A percentile compares a stretch with the other conserved stretches of the same genome.
phyloP scores from a whole-genome alignment of 1,284 basidiomycete genomes.

The Ceratobasidium sp. region DNA sequence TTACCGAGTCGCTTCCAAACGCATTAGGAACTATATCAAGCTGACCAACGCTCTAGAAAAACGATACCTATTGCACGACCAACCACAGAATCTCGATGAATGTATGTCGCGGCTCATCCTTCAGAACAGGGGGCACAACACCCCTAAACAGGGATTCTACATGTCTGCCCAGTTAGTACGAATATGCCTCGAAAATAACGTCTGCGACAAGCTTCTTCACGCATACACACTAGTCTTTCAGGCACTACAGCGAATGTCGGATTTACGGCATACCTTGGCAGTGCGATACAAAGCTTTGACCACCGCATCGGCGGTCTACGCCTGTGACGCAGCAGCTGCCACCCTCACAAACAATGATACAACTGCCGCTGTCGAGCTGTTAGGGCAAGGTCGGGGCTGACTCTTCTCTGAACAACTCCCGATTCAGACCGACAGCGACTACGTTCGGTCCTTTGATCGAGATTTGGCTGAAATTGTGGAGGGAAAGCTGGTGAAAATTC shows the following conservation, averaged over 20 bases:
- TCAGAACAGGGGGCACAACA: background rate
- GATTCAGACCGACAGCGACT: slow-evolving; percentile 8
- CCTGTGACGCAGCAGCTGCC: slow-evolving; percentile 23
- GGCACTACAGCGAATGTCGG: background rate
- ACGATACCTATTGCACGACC: background rate
- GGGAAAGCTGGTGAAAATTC: slow-evolving; percentile 12
- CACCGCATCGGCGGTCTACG: background rate
- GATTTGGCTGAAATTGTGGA: slow-evolving; percentile 13
- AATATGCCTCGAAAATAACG: background rate
- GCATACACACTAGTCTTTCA: background rate
- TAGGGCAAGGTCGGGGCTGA: slow-evolving; percentile 27
- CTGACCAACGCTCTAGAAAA: slow-evolving; percentile 16
- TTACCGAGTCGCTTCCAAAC: background rate
- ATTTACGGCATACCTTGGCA: background rate
- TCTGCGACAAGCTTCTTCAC: background rate
- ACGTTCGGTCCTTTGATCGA: background rate
- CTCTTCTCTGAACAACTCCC: slow-evolving; percentile 24
- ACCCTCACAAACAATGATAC: background rate
- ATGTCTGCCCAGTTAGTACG: background rate
- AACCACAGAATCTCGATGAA: slow-evolving; percentile 12
- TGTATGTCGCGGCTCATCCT: background rate
- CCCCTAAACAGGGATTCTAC: slow-evolving; percentile 1
- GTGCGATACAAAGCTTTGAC: background rate
- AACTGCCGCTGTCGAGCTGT: slow-evolving; percentile 24
- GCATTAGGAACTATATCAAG: background rate